Evolutionary conservation across 169 alveolate genomes (phyloP).

Genomic region (Ichthyophthirius multifiliis): DNA sequence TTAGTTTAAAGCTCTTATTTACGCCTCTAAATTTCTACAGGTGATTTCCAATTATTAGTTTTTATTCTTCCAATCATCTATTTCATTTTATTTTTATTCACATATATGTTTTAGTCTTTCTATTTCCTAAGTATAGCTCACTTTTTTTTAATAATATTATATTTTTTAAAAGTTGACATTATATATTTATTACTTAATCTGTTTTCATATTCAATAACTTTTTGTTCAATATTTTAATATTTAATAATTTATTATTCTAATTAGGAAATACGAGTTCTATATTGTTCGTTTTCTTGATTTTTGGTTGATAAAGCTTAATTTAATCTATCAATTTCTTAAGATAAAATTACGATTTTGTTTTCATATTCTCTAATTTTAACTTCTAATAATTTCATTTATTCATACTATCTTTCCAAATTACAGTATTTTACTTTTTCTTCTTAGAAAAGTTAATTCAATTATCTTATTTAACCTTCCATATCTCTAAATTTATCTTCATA

Average conservation of each 20-base stretch:
- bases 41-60: not conserved
- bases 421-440: not conserved
- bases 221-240: not conserved
- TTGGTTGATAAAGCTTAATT: not conserved
- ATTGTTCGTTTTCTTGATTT: not conserved
- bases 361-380: slow-evolving; percentile 6
- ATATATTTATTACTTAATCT: not conserved
- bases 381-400: not conserved
- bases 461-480: not conserved
- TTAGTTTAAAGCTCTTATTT: not conserved
- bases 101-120: not conserved
- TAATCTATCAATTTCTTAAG: not conserved
- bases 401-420: slow-evolving; percentile 2
- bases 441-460: not conserved
- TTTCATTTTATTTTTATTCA: not conserved
- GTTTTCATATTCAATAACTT: slow-evolving; percentile 4
- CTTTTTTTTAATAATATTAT: not conserved
- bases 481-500: slow-evolving; percentile 2
- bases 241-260: not conserved
- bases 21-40: not conserved
- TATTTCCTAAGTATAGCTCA: not conserved
- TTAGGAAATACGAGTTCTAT: not conserved
- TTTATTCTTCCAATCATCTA: not conserved
- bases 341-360: not conserved
- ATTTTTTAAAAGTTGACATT: not conserved